Conservation (phyloP, 306 rosid genomes). For the Cucumis cinereus region DNA sequence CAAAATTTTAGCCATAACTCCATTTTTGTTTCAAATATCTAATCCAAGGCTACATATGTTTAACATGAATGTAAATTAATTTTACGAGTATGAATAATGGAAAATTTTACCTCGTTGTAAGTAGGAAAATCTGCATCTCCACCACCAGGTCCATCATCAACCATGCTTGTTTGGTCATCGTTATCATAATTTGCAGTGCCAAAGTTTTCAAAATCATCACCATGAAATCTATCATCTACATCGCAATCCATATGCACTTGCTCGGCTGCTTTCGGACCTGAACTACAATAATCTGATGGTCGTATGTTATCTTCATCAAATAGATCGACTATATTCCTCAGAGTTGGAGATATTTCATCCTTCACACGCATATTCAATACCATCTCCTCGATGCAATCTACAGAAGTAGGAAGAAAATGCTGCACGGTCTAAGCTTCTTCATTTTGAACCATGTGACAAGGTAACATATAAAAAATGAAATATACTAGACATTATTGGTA, state of each 20-base stretch:
- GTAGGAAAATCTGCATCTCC: conserved; percentile 48
- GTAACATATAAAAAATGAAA: conserved; percentile 8
- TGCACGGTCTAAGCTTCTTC: conserved; percentile 9
- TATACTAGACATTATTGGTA: conserved; percentile 6
- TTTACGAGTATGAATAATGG: background rate
- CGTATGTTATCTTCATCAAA: conserved; percentile 76
- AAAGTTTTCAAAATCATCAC: conserved; percentile 34
- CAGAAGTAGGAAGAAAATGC: conserved; percentile 1
- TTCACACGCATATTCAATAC: conserved; percentile 41
- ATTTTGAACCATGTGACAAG: background rate
- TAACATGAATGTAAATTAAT: background rate
- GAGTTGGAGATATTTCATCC: conserved; percentile 87
- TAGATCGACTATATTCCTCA: conserved; percentile 50
- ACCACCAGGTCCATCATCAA: conserved; percentile 35
- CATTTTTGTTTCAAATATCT: conserved; percentile 8
- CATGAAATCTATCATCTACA: conserved; percentile 35
- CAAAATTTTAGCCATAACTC: conserved; percentile 12
- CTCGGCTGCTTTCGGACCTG: conserved; percentile 26
- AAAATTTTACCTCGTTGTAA: conserved; percentile 49
- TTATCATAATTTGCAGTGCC: conserved; percentile 49
- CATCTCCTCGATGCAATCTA: conserved; percentile 77
- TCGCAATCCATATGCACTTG: conserved; percentile 23
- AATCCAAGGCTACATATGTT: background rate
- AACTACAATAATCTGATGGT: conserved; percentile 36
- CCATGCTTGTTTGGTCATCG: conserved; percentile 34